phyloP scores from a whole-genome alignment of 345 rosid genomes.

The Pistacia atlantica region DNA sequence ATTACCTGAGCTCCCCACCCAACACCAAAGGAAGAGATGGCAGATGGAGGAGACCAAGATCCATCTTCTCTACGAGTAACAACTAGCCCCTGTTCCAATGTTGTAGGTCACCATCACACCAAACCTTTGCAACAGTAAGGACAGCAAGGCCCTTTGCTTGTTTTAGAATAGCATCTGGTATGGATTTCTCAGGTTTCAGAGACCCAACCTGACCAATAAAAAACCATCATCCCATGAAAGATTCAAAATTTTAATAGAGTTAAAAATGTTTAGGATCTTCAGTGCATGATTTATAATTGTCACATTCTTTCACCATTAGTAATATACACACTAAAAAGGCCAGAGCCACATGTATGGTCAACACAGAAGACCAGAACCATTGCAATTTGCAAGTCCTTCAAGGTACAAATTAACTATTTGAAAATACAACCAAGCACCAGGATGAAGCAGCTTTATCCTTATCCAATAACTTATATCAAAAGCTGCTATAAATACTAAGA shows the following conservation, averaged over 20 bases:
- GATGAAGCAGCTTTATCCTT: neutral
- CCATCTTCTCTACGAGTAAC: constrained; percentile 27
- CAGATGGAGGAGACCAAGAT: constrained; percentile 31
- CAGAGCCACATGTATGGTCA: neutral
- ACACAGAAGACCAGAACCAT: constrained; percentile 1
- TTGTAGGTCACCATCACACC: constrained; percentile 32
- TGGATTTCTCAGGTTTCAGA: constrained; percentile 25
- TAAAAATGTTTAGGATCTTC: neutral
- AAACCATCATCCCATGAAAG: neutral
- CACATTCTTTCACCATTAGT: neutral
- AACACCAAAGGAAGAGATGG: constrained; percentile 28
- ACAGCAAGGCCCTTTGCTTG: constrained; percentile 28
- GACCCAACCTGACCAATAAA: constrained; percentile 24
- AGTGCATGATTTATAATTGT: neutral
- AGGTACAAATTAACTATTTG: neutral
- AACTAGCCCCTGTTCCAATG: constrained; percentile 30
- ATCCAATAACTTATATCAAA: neutral
- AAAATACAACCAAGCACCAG: neutral
- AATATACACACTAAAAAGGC: neutral
- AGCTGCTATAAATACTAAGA: neutral
- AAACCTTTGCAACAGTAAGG: constrained; percentile 27
- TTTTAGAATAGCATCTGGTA: constrained; percentile 25
- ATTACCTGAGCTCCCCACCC: constrained; percentile 32
- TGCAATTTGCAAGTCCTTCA: neutral
- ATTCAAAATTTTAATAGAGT: neutral